A percentile compares a stretch with the other conserved stretches of the same genome.
phyloP scores from a whole-genome alignment of 2,329 filamentous ascomycete species.

The Calonectria pseudoreteaudii region DNA sequence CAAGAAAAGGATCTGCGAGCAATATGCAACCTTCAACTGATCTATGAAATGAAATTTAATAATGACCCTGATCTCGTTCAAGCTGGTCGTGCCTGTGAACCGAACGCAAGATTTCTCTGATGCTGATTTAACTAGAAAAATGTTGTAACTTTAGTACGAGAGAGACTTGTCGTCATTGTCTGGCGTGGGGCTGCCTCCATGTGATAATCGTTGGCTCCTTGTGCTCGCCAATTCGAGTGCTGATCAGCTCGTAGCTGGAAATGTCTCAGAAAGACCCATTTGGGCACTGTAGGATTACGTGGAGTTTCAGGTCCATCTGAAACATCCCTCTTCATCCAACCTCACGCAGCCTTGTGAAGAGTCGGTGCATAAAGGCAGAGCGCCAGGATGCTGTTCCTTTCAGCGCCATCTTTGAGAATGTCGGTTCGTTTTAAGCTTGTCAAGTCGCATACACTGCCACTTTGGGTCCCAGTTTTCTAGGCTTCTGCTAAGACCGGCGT shows the following conservation, averaged over 20 bases:
- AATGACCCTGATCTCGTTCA: not conserved
- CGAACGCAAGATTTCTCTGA: not conserved
- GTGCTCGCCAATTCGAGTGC: not conserved
- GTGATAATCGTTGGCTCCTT: not conserved
- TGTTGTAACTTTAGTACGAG: not conserved
- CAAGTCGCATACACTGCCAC: not conserved
- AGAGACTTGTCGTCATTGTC: not conserved
- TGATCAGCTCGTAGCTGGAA: not conserved
- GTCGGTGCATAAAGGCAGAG: not conserved
- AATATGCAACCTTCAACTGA: no score
- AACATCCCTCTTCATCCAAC: not conserved
- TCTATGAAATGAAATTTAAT: no score
- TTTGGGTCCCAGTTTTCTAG: conserved; percentile 7
- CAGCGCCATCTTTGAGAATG: not conserved
- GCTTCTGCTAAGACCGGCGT: not conserved
- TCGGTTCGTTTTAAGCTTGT: not conserved
- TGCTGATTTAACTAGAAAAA: not conserved
- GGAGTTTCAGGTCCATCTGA: conserved; percentile 18
- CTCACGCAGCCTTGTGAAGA: not conserved
- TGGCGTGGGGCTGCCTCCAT: not conserved
- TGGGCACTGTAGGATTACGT: not conserved
- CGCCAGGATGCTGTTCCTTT: conserved; percentile 1
- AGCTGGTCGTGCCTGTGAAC: not conserved
- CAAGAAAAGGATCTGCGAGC: no score
- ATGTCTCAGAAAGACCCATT: not conserved